These are phyloP conservation scores for Neospora caninum DNA, from an alignment of 169 alveolate genomes.

Conservation along the genomic window DNA sequence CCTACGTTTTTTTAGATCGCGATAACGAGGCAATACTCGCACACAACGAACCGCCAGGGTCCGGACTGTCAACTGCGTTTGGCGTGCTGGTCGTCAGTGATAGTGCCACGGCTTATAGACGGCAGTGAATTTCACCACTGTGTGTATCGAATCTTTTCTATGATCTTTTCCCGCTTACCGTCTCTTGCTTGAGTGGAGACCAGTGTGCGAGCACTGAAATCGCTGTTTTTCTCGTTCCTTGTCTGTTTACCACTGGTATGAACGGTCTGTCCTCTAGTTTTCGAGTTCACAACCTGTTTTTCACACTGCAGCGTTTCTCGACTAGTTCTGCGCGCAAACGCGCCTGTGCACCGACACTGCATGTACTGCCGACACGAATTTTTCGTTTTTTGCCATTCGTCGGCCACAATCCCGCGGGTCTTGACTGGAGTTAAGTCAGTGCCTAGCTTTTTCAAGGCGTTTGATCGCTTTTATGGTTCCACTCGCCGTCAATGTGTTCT, in stretches of 20 bases:
- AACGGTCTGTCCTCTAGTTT: neutral
- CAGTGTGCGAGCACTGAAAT: no score
- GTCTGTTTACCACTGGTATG: no score
- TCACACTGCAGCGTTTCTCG: neutral
- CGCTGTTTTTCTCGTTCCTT: no score
- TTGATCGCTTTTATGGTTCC: no score
- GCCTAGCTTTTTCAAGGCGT: neutral
- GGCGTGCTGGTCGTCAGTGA: no score
- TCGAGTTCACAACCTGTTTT: neutral
- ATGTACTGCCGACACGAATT: neutral
- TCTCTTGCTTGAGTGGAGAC: no score
- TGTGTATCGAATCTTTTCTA: no score
- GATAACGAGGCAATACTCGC: no score
- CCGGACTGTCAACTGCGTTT: no score
- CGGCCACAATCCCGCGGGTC: neutral
- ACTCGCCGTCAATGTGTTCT: no score
- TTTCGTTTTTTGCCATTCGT: neutral
- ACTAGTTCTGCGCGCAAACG: neutral
- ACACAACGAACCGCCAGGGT: no score
- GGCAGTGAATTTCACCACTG: neutral
- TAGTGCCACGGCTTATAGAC: neutral
- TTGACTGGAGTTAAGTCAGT: neutral
- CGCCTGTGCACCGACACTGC: neutral
- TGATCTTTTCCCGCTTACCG: neutral
- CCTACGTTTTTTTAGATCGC: no score